A percentile compares a stretch with the other conserved stretches of the same genome.
phyloP scores from a whole-genome alignment of 352 stramenopile species.

The Pythium folliculosum region DNA sequence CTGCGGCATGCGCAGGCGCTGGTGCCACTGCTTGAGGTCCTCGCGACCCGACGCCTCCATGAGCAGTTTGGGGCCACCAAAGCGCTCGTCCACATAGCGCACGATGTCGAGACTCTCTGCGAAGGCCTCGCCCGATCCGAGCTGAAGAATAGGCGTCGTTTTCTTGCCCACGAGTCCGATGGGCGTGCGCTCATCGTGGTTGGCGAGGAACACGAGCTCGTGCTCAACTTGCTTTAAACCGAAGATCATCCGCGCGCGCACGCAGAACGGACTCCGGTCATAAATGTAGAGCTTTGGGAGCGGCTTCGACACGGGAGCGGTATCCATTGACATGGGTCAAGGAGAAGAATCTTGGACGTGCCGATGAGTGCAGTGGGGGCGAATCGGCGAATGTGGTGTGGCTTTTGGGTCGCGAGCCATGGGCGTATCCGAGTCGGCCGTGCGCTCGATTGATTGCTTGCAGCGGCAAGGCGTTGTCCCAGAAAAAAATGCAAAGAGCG shows the following conservation, averaged over 20 bases:
- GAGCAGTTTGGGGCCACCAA: slow-evolving; percentile 34
- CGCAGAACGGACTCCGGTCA: slow-evolving; percentile 58
- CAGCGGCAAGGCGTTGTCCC: too few relatives aligned
- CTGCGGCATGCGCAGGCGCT: slow-evolving; percentile 29
- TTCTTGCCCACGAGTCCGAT: slow-evolving; percentile 47
- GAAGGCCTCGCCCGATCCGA: slow-evolving; percentile 41
- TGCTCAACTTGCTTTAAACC: slow-evolving; percentile 47
- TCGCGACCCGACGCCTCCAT: slow-evolving; percentile 36
- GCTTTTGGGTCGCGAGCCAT: too few relatives aligned
- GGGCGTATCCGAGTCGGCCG: too few relatives aligned
- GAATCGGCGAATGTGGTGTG: too few relatives aligned
- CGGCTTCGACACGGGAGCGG: background rate
- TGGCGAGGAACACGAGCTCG: slow-evolving; percentile 45
- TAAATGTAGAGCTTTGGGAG: slow-evolving; percentile 57
- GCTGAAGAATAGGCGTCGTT: slow-evolving; percentile 48
- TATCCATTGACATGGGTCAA: too few relatives aligned
- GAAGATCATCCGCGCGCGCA: slow-evolving; percentile 48
- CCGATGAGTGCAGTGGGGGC: too few relatives aligned
- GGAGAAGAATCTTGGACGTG: too few relatives aligned
- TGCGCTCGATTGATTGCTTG: too few relatives aligned
- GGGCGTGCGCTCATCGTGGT: slow-evolving; percentile 53
- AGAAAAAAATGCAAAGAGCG: too few relatives aligned
- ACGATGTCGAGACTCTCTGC: slow-evolving; percentile 62
- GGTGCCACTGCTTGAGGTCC: slow-evolving; percentile 47
- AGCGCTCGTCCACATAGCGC: slow-evolving; percentile 52